phyloP scores from a whole-genome alignment of 148 eudicot species.

The Rhododendron vialii region DNA sequence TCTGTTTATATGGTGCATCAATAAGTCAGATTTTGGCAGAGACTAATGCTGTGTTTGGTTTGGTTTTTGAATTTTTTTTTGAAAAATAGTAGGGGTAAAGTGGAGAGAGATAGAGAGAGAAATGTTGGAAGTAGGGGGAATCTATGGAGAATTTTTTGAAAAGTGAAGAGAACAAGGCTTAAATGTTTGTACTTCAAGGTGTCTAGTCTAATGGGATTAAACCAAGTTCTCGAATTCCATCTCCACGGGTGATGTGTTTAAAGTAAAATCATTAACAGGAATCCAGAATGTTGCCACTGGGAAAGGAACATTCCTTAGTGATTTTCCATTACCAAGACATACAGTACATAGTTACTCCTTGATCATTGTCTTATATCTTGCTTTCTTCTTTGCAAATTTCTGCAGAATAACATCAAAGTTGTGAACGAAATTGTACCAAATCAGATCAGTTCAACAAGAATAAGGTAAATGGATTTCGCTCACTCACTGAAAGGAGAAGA shows the following conservation, averaged over 20 bases:
- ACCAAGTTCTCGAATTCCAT: not conserved
- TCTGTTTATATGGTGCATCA: not conserved
- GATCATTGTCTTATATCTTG: not conserved
- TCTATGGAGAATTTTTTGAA: no score
- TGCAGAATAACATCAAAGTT: constrained; percentile 68
- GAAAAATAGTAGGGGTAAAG: no score
- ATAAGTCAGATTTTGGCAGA: not conserved
- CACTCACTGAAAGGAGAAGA: not conserved
- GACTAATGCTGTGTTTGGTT: no score
- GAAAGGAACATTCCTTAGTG: not conserved
- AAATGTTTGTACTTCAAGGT: not conserved
- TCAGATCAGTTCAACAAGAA: constrained; percentile 74
- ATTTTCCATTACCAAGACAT: not conserved
- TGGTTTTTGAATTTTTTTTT: no score
- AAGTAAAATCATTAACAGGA: not conserved
- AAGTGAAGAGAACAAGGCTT: no score
- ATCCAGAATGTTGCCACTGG: not conserved
- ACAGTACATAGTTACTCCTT: not conserved
- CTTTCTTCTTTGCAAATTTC: not conserved
- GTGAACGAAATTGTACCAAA: constrained; percentile 82
- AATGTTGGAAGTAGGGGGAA: no score
- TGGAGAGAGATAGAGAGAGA: no score
- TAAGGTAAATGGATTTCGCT: constrained; percentile 47
- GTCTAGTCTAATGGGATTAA: not conserved
- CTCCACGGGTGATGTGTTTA: not conserved